Evolutionary conservation across 257 asterid species (phyloP).

Genomic region (Plantago ovata): DNA sequence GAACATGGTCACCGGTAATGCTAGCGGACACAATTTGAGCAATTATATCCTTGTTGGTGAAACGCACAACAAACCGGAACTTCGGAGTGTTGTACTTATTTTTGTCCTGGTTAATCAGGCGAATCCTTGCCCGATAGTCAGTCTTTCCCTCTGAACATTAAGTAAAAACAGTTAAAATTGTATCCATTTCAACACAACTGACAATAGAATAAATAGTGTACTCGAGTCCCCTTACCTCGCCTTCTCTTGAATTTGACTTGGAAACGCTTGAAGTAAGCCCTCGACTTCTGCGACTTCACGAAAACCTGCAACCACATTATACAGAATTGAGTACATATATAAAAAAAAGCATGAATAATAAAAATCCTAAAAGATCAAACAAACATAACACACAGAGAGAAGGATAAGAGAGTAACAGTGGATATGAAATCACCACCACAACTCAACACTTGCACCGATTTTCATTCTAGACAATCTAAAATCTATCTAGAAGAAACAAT

Average conservation of each 20-base stretch:
- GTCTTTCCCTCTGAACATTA: constrained; percentile 68
- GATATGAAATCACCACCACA: too few species aligned
- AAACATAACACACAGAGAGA: too few species aligned
- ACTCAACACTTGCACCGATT: too few species aligned
- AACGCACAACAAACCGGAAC: constrained; percentile 72
- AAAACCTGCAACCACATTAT: not conserved
- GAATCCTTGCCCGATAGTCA: constrained; percentile 77
- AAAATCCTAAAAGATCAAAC: too few species aligned
- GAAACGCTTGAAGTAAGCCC: constrained; percentile 2
- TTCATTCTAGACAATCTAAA: too few species aligned
- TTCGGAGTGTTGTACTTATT: constrained; percentile 83
- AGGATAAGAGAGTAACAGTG: too few species aligned
- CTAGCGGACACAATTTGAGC: constrained; percentile 79
- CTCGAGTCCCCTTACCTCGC: not conserved
- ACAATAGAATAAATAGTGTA: not conserved
- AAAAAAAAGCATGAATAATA: too few species aligned
- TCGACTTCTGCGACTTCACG: not conserved
- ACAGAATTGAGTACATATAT: too few species aligned
- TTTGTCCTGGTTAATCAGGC: constrained; percentile 82
- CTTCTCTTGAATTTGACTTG: constrained; percentile 3
- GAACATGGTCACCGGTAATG: constrained; percentile 77
- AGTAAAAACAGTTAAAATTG: not conserved
- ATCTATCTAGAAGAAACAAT: too few species aligned
- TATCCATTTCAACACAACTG: too few species aligned
- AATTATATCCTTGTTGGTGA: constrained; percentile 65